A percentile compares a stretch with the other conserved stretches of the same genome.
These are phyloP conservation scores for Musa acuminata DNA, from an alignment of 176 grass and related monocot genomes.

Conservation along the genomic window DNA sequence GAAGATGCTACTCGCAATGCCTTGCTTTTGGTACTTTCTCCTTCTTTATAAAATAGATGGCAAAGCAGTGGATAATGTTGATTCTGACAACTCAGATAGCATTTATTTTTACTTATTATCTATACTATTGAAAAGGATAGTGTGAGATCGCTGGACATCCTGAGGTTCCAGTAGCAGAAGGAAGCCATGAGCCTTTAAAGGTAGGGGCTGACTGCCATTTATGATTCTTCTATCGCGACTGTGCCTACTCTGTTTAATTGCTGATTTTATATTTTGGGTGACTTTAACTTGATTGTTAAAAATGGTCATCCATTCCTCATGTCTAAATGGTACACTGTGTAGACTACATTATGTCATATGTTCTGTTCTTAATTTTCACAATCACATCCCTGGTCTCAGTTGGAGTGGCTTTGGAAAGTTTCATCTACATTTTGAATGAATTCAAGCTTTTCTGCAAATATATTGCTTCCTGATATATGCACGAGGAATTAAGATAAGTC, in stretches of 20 bases:
- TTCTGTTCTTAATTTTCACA: not conserved
- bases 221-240: not conserved
- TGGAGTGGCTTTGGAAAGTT: not conserved
- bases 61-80: not conserved
- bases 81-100: not conserved
- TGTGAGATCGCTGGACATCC: conserved; percentile 67
- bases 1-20: conserved; percentile 61
- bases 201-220: conserved; percentile 22
- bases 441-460: too few relatives aligned
- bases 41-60: not conserved
- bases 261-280: not conserved
- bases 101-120: not conserved
- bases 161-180: conserved; percentile 65
- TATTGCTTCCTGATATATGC: too few relatives aligned
- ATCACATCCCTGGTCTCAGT: not conserved
- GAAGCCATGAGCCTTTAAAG: conserved; percentile 58
- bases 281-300: not conserved
- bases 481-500: too few relatives aligned
- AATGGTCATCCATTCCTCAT: not conserved
- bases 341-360: not conserved
- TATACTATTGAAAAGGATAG: conserved; percentile 42
- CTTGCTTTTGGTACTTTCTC: conserved; percentile 53
- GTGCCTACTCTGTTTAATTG: not conserved
- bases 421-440: not conserved
- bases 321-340: not conserved